A percentile compares a stretch with the other conserved stretches of the same genome.
Evolutionary conservation across 2,329 filamentous ascomycete genomes (phyloP).

Genomic region (Phialophora tarda): DNA sequence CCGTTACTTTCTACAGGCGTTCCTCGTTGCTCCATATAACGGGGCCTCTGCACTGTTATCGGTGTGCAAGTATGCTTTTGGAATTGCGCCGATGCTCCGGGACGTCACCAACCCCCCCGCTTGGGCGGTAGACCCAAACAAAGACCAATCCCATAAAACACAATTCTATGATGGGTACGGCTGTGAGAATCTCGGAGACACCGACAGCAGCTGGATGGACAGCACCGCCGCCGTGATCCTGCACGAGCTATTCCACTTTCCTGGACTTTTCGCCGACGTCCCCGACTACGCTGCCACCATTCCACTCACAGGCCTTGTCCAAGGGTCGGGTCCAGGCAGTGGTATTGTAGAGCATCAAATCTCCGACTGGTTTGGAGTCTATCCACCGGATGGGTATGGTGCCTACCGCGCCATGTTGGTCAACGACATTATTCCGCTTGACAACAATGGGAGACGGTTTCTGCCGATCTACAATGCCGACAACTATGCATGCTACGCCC

Average conservation of each 20-base stretch:
- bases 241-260: slow-evolving; percentile 18
- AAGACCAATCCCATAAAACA: slow-evolving; percentile 2
- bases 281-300: slow-evolving; percentile 4
- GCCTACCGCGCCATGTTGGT: slow-evolving; percentile 1
- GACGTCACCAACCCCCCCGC: slow-evolving; percentile 4
- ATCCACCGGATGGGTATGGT: slow-evolving; percentile 14
- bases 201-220: not conserved
- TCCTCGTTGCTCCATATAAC: not conserved
- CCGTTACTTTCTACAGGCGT: no score
- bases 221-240: slow-evolving; percentile 5
- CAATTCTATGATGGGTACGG: slow-evolving; percentile 16
- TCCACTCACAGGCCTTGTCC: not conserved
- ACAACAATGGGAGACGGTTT: not conserved
- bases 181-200: slow-evolving; percentile 11
- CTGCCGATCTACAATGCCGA: slow-evolving; percentile 11
- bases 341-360: not conserved
- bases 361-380: slow-evolving; percentile 4
- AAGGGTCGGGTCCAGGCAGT: not conserved
- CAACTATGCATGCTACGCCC: slow-evolving; percentile 10
- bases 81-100: not conserved
- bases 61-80: not conserved
- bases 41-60: slow-evolving; percentile 8
- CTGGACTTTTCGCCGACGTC: slow-evolving; percentile 10
- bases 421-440: not conserved
- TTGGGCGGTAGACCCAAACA: slow-evolving; percentile 14